phyloP scores from a whole-genome alignment of 2,329 filamentous ascomycete species.

The Ambrosiella beaveri region DNA sequence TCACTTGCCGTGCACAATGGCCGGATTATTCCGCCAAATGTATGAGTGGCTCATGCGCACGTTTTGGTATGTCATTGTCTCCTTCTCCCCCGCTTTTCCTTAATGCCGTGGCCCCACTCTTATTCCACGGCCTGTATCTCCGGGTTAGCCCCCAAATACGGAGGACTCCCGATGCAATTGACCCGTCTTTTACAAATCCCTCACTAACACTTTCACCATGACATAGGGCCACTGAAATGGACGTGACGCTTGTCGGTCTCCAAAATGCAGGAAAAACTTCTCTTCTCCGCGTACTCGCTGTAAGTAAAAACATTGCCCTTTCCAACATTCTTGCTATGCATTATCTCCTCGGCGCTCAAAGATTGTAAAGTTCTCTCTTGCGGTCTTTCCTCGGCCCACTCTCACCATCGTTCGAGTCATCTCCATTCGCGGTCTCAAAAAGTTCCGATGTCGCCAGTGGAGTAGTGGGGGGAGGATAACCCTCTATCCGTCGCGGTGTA shows the following conservation, averaged over 20 bases:
- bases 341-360: not conserved
- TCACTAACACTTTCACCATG: not conserved
- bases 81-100: not conserved
- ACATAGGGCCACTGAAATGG: conserved; percentile 94
- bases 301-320: conserved; percentile 34
- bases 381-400: too few species aligned
- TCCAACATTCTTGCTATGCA: not conserved
- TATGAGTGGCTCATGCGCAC: conserved; percentile 97
- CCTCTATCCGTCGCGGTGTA: too few species aligned
- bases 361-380: too few species aligned
- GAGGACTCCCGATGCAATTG: not conserved
- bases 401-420: too few species aligned
- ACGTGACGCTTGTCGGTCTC: conserved; percentile 96
- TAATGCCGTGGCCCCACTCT: not conserved
- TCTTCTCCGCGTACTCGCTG: conserved; percentile 78
- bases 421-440: too few species aligned
- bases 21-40: conserved; percentile 77
- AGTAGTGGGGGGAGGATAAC: too few species aligned
- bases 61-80: conserved; percentile 58
- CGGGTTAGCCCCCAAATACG: not conserved
- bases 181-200: not conserved
- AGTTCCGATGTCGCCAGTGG: too few species aligned
- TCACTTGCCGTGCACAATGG: conserved; percentile 40
- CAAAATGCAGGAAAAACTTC: conserved; percentile 98
- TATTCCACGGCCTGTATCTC: not conserved